Base-by-base conservation (phyloP, 1,139 yeast species). In the Yamadazyma triangularis region DNA sequence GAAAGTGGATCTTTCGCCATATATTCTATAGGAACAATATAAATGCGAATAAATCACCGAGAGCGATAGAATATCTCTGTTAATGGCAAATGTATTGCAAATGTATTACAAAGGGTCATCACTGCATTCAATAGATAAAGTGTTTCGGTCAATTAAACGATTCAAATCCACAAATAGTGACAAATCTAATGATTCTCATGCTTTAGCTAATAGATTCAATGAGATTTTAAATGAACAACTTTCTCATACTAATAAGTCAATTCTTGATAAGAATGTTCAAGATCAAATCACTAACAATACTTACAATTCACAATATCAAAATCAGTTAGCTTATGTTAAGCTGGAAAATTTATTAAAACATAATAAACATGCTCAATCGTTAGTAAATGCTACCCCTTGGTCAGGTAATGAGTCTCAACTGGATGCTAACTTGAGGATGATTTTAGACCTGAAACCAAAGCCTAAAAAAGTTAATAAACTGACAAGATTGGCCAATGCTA, bases 341-440 rank as follows among this genome's bases (percentile, higher is more conserved):
- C 60, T 57, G 45, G 68, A 63, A 32, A 46, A 44, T 0, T 34
- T 54, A 5, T 41, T 60, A n/a, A 40, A 42, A 13, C 28, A 29
- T 23, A 44, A 74, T 29, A 73, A 70, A 34, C 78, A 73, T 25
- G 67, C 78, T 0, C 56, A 63, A 34, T 79, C 76, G 1, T 59
- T 74, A 3, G 46, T 53, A 19, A 48, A 60, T 32, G 48, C 73
- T 0, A 45, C 46, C 15, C 86, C 89, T 0, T 87, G 95, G 95
- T 60, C 58, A 0, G 95, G 95, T 0, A 50, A 59, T 1, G 94
- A 85, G 44, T 41, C 62, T 1, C 46, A 49, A 0, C 42, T 53
- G 2, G 88, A 80, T 39, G 58, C 78, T 2, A 70, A 70, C 18
- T 47, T 73, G 20, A 55, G 95, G 25, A 79, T 82, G 88, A 51